Evolutionary conservation across 148 eudicot species (phyloP).

Genomic region (Cornus kousa): DNA sequence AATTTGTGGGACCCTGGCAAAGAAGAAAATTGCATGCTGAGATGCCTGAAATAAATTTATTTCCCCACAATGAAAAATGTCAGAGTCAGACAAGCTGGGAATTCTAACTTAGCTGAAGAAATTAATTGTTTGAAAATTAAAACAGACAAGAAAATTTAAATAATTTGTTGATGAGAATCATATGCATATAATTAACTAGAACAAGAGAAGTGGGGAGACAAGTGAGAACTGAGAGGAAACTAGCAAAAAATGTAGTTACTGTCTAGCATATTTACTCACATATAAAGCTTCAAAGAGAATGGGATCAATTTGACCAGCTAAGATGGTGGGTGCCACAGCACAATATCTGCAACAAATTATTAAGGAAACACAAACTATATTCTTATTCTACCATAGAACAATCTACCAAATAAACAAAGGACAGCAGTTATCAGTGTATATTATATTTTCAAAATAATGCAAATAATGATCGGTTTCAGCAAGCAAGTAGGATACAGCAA

Average conservation of each 20-base stretch:
- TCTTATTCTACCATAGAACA: not conserved
- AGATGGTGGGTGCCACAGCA: slow-evolving; percentile 81
- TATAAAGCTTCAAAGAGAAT: slow-evolving; percentile 92
- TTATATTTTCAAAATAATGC: not conserved
- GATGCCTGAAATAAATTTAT: slow-evolving; percentile 61
- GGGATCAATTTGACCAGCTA: slow-evolving; percentile 93
- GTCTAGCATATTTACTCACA: slow-evolving; percentile 45
- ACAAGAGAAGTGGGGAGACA: not conserved
- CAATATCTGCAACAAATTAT: slow-evolving; percentile 60
- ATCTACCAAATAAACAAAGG: not conserved
- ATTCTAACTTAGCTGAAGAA: not conserved
- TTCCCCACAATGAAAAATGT: not conserved
- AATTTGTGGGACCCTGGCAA: slow-evolving; percentile 92
- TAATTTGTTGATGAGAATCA: not conserved
- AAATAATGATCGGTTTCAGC: not conserved
- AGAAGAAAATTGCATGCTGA: slow-evolving; percentile 87
- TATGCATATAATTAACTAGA: not conserved
- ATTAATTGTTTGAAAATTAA: not conserved
- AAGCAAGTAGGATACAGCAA: slow-evolving; percentile 70
- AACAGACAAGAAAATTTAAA: not conserved
- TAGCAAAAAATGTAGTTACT: not conserved
- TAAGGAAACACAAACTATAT: slow-evolving; percentile 24
- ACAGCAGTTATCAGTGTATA: not conserved
- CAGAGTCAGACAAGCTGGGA: slow-evolving; percentile 5
- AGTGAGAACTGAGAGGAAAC: not conserved